Conservation (phyloP, 2,329 filamentous ascomycete genomes). For the Curvularia lunata region DNA sequence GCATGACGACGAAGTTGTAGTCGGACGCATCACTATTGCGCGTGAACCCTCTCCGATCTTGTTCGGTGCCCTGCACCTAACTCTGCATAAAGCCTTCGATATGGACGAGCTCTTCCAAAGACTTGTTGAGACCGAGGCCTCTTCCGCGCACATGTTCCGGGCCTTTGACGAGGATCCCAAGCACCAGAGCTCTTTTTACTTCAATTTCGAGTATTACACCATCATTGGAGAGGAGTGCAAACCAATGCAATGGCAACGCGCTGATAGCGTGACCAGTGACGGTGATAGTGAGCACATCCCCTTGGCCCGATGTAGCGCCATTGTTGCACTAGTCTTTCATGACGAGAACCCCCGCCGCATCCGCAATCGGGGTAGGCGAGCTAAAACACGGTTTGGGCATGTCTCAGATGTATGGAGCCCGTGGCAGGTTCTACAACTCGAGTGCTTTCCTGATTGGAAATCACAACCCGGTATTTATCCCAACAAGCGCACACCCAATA, state of each 20-base stretch:
- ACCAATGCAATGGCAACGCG: constrained; percentile 66
- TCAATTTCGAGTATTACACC: constrained; percentile 71
- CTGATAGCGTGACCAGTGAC: constrained; percentile 55
- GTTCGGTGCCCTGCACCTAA: constrained; percentile 65
- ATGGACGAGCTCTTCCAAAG: constrained; percentile 66
- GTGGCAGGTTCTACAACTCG: constrained; percentile 59
- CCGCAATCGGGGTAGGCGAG: constrained; percentile 58
- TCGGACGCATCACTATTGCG: constrained; percentile 66
- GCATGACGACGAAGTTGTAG: constrained; percentile 51
- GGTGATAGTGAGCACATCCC: constrained; percentile 58
- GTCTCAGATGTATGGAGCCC: constrained; percentile 66
- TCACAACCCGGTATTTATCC: constrained; percentile 30
- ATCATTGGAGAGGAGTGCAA: constrained; percentile 62
- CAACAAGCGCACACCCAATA: not conserved
- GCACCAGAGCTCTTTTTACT: constrained; percentile 65
- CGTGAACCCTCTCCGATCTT: constrained; percentile 67
- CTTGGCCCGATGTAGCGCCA: constrained; percentile 64
- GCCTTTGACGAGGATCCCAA: constrained; percentile 56
- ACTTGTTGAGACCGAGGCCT: constrained; percentile 57
- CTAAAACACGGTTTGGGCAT: constrained; percentile 57
- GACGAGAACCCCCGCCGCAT: constrained; percentile 60
- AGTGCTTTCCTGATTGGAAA: constrained; percentile 58
- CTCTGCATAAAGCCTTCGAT: constrained; percentile 64
- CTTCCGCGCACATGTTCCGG: constrained; percentile 58
- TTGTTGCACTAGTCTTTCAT: constrained; percentile 64